Evolutionary conservation across 805 yeast genomes (phyloP).

Genomic region (Helenozyma rhizophorensis): DNA sequence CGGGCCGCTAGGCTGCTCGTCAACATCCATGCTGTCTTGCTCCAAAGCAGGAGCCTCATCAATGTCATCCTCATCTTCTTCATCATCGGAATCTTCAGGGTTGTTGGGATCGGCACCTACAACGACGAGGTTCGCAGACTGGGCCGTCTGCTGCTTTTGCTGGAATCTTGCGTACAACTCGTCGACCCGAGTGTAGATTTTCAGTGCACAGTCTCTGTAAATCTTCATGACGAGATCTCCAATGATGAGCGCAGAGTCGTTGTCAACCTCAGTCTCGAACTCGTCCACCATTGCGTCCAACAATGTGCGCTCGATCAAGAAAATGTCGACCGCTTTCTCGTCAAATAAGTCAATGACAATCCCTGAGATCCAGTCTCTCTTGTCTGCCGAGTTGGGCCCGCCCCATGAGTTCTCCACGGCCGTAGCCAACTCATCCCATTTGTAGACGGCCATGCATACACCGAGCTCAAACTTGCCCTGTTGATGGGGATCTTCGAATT

Average conservation of each 20-base stretch:
- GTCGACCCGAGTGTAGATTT: conserved; percentile 55
- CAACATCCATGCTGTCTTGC: conserved; percentile 29
- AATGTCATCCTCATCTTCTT: conserved; percentile 44
- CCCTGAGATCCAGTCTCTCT: conserved; percentile 93
- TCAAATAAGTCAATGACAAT: conserved; percentile 74
- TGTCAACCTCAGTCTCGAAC: conserved; percentile 84
- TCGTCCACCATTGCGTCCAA: conserved; percentile 92
- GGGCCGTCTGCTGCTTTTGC: conserved; percentile 39
- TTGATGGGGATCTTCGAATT: conserved; percentile 54
- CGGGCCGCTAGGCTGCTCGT: conserved; percentile 45
- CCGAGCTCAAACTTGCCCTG: conserved; percentile 91
- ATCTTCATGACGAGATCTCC: conserved; percentile 62
- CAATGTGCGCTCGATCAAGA: conserved; percentile 78
- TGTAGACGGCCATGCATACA: conserved; percentile 82
- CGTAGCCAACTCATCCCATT: conserved; percentile 82
- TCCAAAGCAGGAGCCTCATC: conserved; percentile 30
- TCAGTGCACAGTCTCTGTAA: conserved; percentile 58
- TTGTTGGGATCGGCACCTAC: conserved; percentile 60
- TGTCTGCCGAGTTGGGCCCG: conserved; percentile 84
- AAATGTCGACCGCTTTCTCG: conserved; percentile 65
- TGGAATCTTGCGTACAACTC: conserved; percentile 56
- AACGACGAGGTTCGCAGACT: conserved; percentile 31
- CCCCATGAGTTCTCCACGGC: conserved; percentile 97
- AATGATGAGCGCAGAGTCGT: conserved; percentile 75
- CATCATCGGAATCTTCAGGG: conserved; percentile 50